Conservation (phyloP, 345 rosid species). For the Moricandia arvensis region DNA sequence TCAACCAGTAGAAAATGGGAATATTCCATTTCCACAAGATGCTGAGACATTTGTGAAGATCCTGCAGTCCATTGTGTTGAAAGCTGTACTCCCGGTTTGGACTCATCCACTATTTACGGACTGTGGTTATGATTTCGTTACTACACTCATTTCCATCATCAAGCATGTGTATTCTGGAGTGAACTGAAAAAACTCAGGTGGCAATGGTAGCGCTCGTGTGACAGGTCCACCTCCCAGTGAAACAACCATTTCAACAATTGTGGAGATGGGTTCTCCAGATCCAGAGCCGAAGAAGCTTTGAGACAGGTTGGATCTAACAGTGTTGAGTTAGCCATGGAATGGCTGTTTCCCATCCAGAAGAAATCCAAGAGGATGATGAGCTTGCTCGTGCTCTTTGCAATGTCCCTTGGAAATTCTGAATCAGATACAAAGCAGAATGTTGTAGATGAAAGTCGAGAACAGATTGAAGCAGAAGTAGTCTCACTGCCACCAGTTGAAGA, state of each 20-base stretch:
- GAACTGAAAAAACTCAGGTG: constrained; percentile 73
- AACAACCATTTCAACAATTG: constrained; percentile 79
- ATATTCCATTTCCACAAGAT: constrained; percentile 67
- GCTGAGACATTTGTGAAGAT: constrained; percentile 89
- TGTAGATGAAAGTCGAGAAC: constrained; percentile 46
- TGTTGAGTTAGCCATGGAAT: constrained; percentile 98
- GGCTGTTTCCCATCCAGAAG: constrained; percentile 95
- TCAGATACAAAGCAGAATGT: constrained; percentile 67
- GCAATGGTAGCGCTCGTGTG: constrained; percentile 56
- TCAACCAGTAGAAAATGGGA: constrained; percentile 71
- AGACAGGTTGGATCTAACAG: constrained; percentile 91
- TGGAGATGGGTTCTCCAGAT: constrained; percentile 93
- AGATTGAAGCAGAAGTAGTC: constrained; percentile 69
- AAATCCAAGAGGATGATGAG: constrained; percentile 91
- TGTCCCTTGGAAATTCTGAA: constrained; percentile 92
- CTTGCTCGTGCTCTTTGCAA: constrained; percentile 98
- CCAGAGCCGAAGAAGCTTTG: constrained; percentile 94
- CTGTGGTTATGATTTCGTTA: constrained; percentile 75
- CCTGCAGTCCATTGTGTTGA: constrained; percentile 91
- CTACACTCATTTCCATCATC: constrained; percentile 72
- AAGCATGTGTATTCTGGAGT: constrained; percentile 86
- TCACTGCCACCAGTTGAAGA: constrained; percentile 90
- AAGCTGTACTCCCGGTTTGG: constrained; percentile 93
- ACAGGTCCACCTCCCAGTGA: constrained; percentile 92
- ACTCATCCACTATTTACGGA: constrained; percentile 76